Percentiles rank a stretch among this genome's conserved stretches.
These are phyloP conservation scores for Penicillium soppii DNA, from an alignment of 495 filamentous ascomycete genomes.

Conservation along the genomic window DNA sequence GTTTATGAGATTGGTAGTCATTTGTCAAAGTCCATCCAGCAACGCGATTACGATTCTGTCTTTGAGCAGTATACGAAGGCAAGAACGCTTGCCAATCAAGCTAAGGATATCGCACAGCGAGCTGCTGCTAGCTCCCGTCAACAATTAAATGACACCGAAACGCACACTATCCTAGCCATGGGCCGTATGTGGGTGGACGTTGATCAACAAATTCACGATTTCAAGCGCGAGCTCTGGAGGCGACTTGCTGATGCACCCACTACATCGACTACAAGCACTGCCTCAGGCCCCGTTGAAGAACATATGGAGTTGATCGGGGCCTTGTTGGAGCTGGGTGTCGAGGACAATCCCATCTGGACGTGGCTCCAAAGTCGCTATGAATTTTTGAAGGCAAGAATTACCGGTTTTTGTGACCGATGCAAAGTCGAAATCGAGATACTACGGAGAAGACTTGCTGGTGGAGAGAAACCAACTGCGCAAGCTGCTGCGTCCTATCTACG, in stretches of 20 bases:
- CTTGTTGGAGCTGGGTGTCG: conserved; percentile 85
- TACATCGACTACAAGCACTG: conserved; percentile 39
- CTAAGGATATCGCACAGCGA: conserved; percentile 59
- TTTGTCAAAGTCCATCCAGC: conserved; percentile 82
- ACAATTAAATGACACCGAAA: conserved; percentile 67
- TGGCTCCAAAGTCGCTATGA: conserved; percentile 90
- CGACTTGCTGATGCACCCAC: conserved; percentile 61
- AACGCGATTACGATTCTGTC: conserved; percentile 82
- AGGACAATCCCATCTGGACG: conserved; percentile 93
- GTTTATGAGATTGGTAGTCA: conserved; percentile 75
- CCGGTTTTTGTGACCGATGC: conserved; percentile 72
- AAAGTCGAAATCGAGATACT: conserved; percentile 90
- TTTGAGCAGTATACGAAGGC: conserved; percentile 85
- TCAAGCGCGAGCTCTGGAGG: conserved; percentile 87
- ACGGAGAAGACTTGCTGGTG: conserved; percentile 72
- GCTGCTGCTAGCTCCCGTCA: conserved; percentile 39
- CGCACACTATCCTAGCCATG: conserved; percentile 81
- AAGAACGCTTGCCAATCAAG: conserved; percentile 69
- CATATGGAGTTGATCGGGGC: conserved; percentile 88
- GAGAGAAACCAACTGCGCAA: conserved; percentile 66
- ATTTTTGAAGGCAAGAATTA: conserved; percentile 81
- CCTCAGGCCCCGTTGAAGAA: conserved; percentile 61
- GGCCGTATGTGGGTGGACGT: conserved; percentile 96
- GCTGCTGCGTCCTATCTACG: conserved; percentile 71
- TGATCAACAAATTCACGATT: conserved; percentile 73